phyloP scores from a whole-genome alignment of 176 grass and related monocot genomes.

The Musa troglodytarum region DNA sequence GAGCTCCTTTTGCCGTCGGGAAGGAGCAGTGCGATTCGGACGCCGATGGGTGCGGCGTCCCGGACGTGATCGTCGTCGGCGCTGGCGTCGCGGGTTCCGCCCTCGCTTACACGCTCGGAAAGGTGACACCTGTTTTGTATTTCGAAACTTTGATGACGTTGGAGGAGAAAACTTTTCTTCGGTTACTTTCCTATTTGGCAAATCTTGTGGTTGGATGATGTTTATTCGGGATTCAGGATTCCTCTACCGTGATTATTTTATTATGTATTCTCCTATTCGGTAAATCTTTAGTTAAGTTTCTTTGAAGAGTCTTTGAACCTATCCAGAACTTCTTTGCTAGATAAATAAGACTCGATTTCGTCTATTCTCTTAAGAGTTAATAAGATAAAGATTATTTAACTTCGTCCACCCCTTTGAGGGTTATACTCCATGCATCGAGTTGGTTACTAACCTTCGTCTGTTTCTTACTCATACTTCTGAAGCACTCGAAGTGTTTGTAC shows the following conservation, averaged over 20 bases:
- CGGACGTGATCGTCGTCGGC: slow-evolving; percentile 82
- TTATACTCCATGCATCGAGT: no score
- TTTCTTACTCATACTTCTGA: no score
- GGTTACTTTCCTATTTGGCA: no score
- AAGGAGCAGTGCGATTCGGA: background rate
- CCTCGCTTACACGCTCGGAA: slow-evolving; percentile 87
- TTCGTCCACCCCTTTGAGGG: no score
- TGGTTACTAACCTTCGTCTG: no score
- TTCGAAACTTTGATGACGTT: background rate
- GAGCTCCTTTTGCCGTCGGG: background rate
- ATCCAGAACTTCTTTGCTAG: no score
- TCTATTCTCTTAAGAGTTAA: no score
- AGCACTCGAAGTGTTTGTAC: no score
- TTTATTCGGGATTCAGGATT: background rate
- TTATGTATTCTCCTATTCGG: background rate
- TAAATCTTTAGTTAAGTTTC: no score
- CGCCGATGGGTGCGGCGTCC: slow-evolving; percentile 7
- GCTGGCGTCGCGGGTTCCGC: slow-evolving; percentile 94
- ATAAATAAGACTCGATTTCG: no score
- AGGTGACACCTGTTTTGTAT: slow-evolving; percentile 22
- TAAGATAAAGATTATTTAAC: no score
- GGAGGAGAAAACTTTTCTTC: background rate
- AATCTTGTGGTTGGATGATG: background rate
- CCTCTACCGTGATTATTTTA: background rate
- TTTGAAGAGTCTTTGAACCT: no score